phyloP scores from a whole-genome alignment of 1,139 yeast species.

The Taphrina deformans region DNA sequence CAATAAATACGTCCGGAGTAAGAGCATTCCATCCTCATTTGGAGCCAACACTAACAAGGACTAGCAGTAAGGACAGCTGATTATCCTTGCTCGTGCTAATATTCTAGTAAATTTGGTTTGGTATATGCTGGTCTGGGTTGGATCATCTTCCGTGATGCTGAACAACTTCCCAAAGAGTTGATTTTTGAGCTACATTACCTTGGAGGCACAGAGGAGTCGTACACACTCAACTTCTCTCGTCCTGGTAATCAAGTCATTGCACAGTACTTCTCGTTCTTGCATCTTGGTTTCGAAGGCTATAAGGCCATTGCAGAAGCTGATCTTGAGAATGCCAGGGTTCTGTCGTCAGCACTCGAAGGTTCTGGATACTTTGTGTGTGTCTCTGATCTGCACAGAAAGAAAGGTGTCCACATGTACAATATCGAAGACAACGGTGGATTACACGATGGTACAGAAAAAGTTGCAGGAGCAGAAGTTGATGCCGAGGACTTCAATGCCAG shows the following conservation, averaged over 20 bases:
- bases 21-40: not conserved
- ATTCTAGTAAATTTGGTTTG: constrained; percentile 70
- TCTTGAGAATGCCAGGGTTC: constrained; percentile 66
- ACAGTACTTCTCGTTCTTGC: constrained; percentile 78
- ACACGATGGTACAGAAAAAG: constrained; percentile 35
- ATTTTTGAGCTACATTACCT: constrained; percentile 78
- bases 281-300: constrained; percentile 71
- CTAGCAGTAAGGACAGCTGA: not conserved
- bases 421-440: constrained; percentile 33
- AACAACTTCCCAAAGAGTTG: constrained; percentile 65
- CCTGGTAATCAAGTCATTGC: constrained; percentile 89
- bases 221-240: constrained; percentile 79
- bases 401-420: constrained; percentile 43
- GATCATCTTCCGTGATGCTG: constrained; percentile 75
- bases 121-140: constrained; percentile 85
- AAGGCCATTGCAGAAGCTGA: constrained; percentile 62
- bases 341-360: constrained; percentile 64
- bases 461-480: constrained; percentile 42
- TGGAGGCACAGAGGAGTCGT: constrained; percentile 87
- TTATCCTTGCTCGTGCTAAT: not conserved
- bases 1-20: constrained; percentile 87
- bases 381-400: constrained; percentile 49
- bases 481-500: constrained; percentile 50
- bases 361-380: constrained; percentile 70
- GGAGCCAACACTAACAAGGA: not conserved